Conservation (phyloP, 2,329 filamentous ascomycete genomes). For the Amylocarpus encephaloides region DNA sequence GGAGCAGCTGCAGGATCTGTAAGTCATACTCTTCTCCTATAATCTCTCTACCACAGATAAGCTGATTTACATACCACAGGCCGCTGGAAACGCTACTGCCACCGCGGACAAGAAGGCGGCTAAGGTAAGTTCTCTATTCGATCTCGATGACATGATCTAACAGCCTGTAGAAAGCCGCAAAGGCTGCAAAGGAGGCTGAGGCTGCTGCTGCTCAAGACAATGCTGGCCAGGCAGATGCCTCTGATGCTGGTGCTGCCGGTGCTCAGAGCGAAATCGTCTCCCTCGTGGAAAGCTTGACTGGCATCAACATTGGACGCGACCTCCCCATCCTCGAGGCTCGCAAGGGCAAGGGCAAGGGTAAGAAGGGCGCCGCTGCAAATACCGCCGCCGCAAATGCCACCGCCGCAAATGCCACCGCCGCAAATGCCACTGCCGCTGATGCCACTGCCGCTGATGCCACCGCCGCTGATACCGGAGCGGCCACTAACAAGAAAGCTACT, state of each 20-base stretch:
- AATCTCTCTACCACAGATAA: background rate
- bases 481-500: background rate
- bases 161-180: background rate
- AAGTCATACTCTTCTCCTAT: background rate
- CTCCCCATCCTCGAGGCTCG: background rate
- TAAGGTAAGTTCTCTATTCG: background rate
- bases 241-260: background rate
- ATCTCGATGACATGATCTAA: background rate
- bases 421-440: background rate
- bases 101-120: slow-evolving; percentile 1
- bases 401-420: background rate
- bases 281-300: background rate
- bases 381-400: background rate
- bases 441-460: background rate
- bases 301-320: background rate
- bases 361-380: background rate
- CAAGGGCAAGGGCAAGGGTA: background rate
- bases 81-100: background rate
- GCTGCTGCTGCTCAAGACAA: background rate
- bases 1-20: background rate
- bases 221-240: too few relatives aligned
- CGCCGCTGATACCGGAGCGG: background rate
- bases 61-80: background rate
- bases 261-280: background rate
- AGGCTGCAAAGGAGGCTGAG: background rate